phyloP scores from a whole-genome alignment of 345 rosid genomes.

The Hibiscus syriacus region DNA sequence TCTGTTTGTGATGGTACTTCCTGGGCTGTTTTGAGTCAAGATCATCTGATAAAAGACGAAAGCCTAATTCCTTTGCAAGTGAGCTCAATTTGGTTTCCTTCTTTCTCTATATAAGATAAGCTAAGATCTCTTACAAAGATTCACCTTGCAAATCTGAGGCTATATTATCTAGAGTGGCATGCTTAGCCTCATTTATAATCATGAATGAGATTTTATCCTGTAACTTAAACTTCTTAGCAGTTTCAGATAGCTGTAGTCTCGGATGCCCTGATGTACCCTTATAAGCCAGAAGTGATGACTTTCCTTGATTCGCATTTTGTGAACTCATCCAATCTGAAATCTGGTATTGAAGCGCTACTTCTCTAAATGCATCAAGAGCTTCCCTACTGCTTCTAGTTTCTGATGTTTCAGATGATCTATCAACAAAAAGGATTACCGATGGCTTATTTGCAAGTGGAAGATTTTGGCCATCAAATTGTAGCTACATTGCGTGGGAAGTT shows the following conservation, averaged over 20 bases:
- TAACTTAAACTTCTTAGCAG: constrained; percentile 35
- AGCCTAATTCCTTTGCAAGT: constrained; percentile 80
- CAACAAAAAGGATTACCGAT: constrained; percentile 75
- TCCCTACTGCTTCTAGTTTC: constrained; percentile 53
- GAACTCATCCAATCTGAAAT: constrained; percentile 21
- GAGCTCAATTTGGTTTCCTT: constrained; percentile 54
- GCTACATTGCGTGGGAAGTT: constrained; percentile 35
- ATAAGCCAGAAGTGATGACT: constrained; percentile 27
- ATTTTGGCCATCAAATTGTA: constrained; percentile 46
- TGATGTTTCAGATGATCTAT: constrained; percentile 53
- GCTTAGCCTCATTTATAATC: constrained; percentile 60
- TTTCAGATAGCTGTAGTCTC: constrained; percentile 27
- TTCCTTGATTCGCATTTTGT: constrained; percentile 25
- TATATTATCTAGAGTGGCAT: constrained; percentile 38
- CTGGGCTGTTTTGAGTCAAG: constrained; percentile 40
- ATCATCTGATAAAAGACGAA: constrained; percentile 78
- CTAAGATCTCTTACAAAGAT: constrained; percentile 66
- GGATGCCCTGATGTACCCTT: constrained; percentile 37
- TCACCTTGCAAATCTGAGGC: constrained; percentile 51
- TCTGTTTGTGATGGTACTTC: constrained; percentile 29
- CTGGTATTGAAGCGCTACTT: constrained; percentile 44
- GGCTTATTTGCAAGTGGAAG: constrained; percentile 51
- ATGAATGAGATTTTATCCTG: constrained; percentile 66
- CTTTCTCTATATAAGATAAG: constrained; percentile 53
- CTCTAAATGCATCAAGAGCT: constrained; percentile 60